These are phyloP conservation scores for Amylostereum areolatum DNA, from an alignment of 1,284 basidiomycete species.

Conservation along the genomic window DNA sequence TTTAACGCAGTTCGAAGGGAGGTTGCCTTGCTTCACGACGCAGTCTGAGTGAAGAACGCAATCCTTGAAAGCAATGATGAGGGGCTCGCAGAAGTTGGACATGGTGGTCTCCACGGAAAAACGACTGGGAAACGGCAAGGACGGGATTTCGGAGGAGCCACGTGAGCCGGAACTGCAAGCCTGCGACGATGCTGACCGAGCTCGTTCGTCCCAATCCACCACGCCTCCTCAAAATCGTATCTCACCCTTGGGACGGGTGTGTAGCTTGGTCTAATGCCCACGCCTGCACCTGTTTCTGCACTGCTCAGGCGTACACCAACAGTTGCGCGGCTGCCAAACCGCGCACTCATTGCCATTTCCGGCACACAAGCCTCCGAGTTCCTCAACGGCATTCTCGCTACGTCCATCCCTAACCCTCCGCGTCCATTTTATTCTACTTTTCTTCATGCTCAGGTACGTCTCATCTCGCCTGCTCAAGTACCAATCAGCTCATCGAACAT, in stretches of 20 bases:
- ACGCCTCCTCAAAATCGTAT: no score
- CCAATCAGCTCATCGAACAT: conserved; percentile 1
- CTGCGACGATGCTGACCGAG: no score
- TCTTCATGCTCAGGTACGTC: conserved; percentile 78
- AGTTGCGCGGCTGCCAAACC: conserved; percentile 54
- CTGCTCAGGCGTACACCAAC: conserved; percentile 49
- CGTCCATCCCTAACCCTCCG: conserved; percentile 45
- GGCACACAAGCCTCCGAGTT: conserved; percentile 84
- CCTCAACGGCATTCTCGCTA: conserved; percentile 81
- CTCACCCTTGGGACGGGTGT: no score
- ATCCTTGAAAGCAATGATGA: conserved; percentile 70
- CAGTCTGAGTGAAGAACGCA: conserved; percentile 81
- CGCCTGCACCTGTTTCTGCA: conserved; percentile 33
- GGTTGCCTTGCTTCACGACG: conserved; percentile 64
- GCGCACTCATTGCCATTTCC: conserved; percentile 68
- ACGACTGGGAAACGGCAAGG: no score
- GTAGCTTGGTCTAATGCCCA: conserved; percentile 17
- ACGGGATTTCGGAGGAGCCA: no score
- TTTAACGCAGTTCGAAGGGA: conserved; percentile 76
- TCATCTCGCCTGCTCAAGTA: conserved; percentile 8
- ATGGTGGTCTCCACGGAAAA: conserved; percentile 29
- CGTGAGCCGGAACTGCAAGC: no score
- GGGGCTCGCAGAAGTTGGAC: conserved; percentile 73
- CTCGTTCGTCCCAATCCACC: no score
- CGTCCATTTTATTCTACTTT: conserved; percentile 74